Evolutionary conservation across 139 green algal species (phyloP).

Genomic region (Dunaliella sp.): DNA sequence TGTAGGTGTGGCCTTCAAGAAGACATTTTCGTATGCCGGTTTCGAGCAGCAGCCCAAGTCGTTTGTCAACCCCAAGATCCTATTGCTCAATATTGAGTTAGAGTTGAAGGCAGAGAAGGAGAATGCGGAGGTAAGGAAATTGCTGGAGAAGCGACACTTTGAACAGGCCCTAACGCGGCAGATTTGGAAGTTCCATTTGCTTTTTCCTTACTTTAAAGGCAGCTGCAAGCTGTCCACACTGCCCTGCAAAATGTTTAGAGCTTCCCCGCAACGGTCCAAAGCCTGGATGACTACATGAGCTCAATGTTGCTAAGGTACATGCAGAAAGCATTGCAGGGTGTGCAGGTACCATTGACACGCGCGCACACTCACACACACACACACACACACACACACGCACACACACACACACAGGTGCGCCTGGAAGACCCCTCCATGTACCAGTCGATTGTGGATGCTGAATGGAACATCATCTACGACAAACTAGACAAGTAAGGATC

Average conservation of each 20-base stretch:
- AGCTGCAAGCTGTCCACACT: no score
- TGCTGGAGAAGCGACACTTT: no score
- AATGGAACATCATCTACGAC: conserved; percentile 99
- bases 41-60: conserved; percentile 99
- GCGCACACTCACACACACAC: not conserved
- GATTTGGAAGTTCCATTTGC: no score
- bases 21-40: conserved; percentile 98
- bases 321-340: no score
- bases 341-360: conserved; percentile 6
- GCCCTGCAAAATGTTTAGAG: no score
- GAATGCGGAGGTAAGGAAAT: conserved; percentile 84
- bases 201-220: not conserved
- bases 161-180: no score
- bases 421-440: conserved; percentile 93
- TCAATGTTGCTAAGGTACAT: no score
- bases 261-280: no score
- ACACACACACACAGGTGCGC: conserved; percentile 51
- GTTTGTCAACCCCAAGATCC: conserved; percentile 81
- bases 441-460: conserved; percentile 96
- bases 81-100: conserved; percentile 98
- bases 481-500: conserved; percentile 89
- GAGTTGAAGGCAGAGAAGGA: conserved; percentile 98
- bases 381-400: conserved; percentile 7
- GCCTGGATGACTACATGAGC: no score
- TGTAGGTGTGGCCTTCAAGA: conserved; percentile 93